Conservation (phyloP, 1,284 basidiomycete genomes). For the Cryptococcus amylolentus region DNA sequence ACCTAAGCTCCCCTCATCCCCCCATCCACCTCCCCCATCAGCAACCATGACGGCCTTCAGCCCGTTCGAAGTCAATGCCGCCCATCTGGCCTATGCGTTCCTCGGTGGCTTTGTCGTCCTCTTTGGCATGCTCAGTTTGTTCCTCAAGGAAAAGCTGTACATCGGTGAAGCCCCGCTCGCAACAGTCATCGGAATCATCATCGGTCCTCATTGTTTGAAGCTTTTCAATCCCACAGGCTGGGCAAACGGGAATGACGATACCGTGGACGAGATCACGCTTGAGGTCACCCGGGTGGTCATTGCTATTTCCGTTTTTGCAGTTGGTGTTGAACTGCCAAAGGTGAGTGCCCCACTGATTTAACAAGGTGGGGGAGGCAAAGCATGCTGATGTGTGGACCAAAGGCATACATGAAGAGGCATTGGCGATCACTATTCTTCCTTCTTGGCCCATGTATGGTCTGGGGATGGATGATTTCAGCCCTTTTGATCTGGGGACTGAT, state of each 20-base stretch:
- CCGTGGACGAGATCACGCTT: slow-evolving; percentile 68
- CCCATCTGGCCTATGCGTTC: slow-evolving; percentile 66
- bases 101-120: slow-evolving; percentile 74
- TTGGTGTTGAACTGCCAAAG: slow-evolving; percentile 93
- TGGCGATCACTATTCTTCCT: slow-evolving; percentile 86
- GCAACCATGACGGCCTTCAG: slow-evolving; percentile 33
- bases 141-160: slow-evolving; percentile 89
- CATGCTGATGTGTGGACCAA: neutral
- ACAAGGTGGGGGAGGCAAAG: neutral
- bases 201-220: slow-evolving; percentile 78
- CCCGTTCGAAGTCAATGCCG: slow-evolving; percentile 47
- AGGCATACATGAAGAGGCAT: slow-evolving; percentile 81
- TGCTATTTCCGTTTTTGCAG: slow-evolving; percentile 95
- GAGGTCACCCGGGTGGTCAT: slow-evolving; percentile 95
- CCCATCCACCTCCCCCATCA: neutral
- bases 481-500: slow-evolving; percentile 82
- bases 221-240: slow-evolving; percentile 84
- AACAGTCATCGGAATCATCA: slow-evolving; percentile 89
- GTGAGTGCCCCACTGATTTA: slow-evolving; percentile 19
- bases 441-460: slow-evolving; percentile 78
- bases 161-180: slow-evolving; percentile 96
- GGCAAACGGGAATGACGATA: slow-evolving; percentile 57
- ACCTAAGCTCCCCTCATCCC: neutral
- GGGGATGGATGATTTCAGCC: slow-evolving; percentile 85
- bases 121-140: slow-evolving; percentile 77